phyloP scores from a whole-genome alignment of 768 basidiomycete genomes.

The Clavaria fumosa region DNA sequence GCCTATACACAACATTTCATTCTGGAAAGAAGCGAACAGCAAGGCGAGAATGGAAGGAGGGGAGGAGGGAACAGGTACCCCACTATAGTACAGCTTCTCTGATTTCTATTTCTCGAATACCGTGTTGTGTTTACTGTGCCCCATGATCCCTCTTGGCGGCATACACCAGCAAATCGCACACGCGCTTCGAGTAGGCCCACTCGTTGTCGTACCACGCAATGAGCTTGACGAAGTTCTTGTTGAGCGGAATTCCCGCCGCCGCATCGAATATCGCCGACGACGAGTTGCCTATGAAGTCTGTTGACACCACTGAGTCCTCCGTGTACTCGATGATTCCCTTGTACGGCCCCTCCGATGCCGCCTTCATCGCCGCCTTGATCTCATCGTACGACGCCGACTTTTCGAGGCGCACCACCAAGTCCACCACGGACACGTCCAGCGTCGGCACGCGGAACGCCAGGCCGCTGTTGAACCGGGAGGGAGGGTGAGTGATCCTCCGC shows the following conservation, averaged over 20 bases:
- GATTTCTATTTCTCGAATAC: not conserved
- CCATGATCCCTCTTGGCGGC: slow-evolving; percentile 67
- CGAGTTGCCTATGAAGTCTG: slow-evolving; percentile 74
- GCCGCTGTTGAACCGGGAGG: slow-evolving; percentile 35
- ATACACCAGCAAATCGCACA: slow-evolving; percentile 76
- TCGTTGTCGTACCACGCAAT: slow-evolving; percentile 94
- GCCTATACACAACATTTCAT: no score
- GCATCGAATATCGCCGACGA: slow-evolving; percentile 91
- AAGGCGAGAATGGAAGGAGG: no score
- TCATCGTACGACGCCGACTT: slow-evolving; percentile 76
- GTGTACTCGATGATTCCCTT: slow-evolving; percentile 82
- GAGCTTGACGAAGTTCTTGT: slow-evolving; percentile 89
- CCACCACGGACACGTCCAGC: slow-evolving; percentile 93
- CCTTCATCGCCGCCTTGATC: slow-evolving; percentile 78
- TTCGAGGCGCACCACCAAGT: slow-evolving; percentile 86
- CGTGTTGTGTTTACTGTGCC: slow-evolving; percentile 5
- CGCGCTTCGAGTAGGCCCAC: slow-evolving; percentile 88
- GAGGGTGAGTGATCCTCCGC: slow-evolving; percentile 6
- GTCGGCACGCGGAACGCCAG: slow-evolving; percentile 97
- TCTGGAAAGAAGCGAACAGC: no score
- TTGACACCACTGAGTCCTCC: slow-evolving; percentile 85
- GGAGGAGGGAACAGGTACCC: not conserved
- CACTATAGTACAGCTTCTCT: not conserved
- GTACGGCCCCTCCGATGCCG: slow-evolving; percentile 52
- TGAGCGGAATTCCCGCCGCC: slow-evolving; percentile 82